Percentiles rank a stretch among this genome's conserved stretches.
phyloP scores from a whole-genome alignment of 345 rosid genomes.

The Xanthoceras sorbifolium region DNA sequence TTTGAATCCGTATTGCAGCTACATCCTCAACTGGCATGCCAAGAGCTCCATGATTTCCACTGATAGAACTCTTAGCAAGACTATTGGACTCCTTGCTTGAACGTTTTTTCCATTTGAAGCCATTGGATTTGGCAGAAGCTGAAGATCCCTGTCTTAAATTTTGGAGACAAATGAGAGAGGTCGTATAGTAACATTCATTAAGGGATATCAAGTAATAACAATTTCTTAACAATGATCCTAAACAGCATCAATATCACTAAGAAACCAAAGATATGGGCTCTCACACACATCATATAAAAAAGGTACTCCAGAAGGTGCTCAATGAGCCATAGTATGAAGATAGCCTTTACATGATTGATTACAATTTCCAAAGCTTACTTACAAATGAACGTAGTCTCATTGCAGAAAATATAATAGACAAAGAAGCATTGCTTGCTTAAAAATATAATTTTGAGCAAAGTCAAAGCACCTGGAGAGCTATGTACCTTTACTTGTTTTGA shows the following conservation, averaged over 20 bases:
- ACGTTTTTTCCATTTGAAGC: slow-evolving; percentile 58
- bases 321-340: neutral
- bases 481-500: slow-evolving; percentile 54
- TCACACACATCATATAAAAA: neutral
- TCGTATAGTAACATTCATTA: neutral
- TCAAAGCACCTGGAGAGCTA: neutral
- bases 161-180: slow-evolving; percentile 8
- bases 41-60: slow-evolving; percentile 27
- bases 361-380: neutral
- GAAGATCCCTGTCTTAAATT: slow-evolving; percentile 49
- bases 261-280: neutral
- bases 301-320: neutral
- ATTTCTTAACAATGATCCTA: neutral
- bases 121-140: slow-evolving; percentile 55
- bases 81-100: slow-evolving; percentile 29
- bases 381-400: neutral
- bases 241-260: slow-evolving; percentile 6
- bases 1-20: slow-evolving; percentile 71
- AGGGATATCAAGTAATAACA: neutral
- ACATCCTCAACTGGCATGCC: slow-evolving; percentile 50
- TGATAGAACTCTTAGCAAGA: slow-evolving; percentile 19
- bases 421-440: neutral
- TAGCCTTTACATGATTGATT: neutral
- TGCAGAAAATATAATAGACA: neutral
- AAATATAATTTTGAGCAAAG: neutral